Base-by-base conservation (phyloP, 108 stramenopile genomes). In the Fistulifera pelliculosa region DNA sequence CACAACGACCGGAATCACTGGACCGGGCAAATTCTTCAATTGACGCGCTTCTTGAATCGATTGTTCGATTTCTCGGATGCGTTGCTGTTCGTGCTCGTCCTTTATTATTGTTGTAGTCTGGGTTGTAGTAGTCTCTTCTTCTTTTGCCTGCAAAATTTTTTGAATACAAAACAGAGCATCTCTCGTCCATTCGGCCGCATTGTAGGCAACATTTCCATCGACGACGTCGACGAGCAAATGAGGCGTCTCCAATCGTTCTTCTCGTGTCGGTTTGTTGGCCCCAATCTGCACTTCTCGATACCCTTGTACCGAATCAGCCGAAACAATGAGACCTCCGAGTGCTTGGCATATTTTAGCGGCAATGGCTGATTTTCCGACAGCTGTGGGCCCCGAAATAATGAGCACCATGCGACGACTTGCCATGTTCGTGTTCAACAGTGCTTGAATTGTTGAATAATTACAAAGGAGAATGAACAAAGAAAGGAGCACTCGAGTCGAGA, bases 251-350 rank as follows among this genome's bases (percentile, higher is more conserved):
- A 52, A 53, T 54, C 59, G 65, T 58, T 98, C 97, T 69, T 73
- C 64, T 18, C 17, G 7, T n/a, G 87, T 81, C 17, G 96, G 96
- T 58, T 96, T 96, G 71, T 98, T 98, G 38, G 95, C 87, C 14
- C 94, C 97, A 38, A 98, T 86, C 35, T 90, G 71, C 15, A 95
- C 85, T 13, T 81, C 82, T 56, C 75, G 72, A 47, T 96, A 98
- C 16, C 84, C 84, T 69, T 98, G 97, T 0, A 98, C 97, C 8
- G 84, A 87, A 63, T 98, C 97, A 35, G 94, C 95, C 16, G 90
- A 87, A 1, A 98, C 64, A 35, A 98, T 82, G 38, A 70, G 47
- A 12, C 69, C 69, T 22, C 38, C 50, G 7, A 58, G 61, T 26
- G 61, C 24, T 16, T 53, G 60, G 59, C 90, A 93, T n/a, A 98